A percentile compares a stretch with the other conserved stretches of the same genome.
These are phyloP conservation scores for Leucocoprinus leucothites DNA, from an alignment of 768 basidiomycete genomes.

Conservation along the genomic window DNA sequence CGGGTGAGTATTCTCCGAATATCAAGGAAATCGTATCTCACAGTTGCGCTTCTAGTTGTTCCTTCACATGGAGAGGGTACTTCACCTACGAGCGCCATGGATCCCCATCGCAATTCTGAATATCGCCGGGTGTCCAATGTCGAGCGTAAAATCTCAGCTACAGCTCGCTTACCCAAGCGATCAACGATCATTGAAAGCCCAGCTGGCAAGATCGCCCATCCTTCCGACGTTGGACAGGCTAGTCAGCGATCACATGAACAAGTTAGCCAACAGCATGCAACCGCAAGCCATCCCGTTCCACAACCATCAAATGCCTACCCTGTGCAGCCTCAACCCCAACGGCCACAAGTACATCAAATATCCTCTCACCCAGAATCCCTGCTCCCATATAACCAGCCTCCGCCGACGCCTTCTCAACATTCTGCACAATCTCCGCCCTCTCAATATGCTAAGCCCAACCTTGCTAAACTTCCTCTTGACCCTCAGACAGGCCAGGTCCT, in stretches of 20 bases:
- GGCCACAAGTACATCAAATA: slow-evolving; percentile 19
- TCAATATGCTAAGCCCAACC: slow-evolving; percentile 33
- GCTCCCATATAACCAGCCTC: slow-evolving; percentile 22
- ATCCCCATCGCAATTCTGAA: slow-evolving; percentile 87
- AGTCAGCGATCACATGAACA: slow-evolving; percentile 8
- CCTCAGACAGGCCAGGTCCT: slow-evolving; percentile 43
- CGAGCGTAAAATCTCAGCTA: slow-evolving; percentile 93
- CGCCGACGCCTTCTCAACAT: slow-evolving; percentile 20
- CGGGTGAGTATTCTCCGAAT: slow-evolving; percentile 43
- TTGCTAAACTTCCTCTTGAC: slow-evolving; percentile 40
- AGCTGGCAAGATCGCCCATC: slow-evolving; percentile 79
- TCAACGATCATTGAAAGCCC: slow-evolving; percentile 97
- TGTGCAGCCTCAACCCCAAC: slow-evolving; percentile 14
- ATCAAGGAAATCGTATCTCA: slow-evolving; percentile 10
- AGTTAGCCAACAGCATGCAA: neutral
- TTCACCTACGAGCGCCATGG: slow-evolving; percentile 50
- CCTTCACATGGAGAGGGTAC: slow-evolving; percentile 24
- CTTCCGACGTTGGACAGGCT: slow-evolving; percentile 44
- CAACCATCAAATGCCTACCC: slow-evolving; percentile 7
- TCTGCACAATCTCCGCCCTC: slow-evolving; percentile 33
- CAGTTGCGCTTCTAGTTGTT: slow-evolving; percentile 16
- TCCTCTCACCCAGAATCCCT: slow-evolving; percentile 19
- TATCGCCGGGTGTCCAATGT: slow-evolving; percentile 87
- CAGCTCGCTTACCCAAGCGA: slow-evolving; percentile 86
- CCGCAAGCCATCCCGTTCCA: neutral